phyloP scores from a whole-genome alignment of 2,329 filamentous ascomycete species.

The Periconia sp. region DNA sequence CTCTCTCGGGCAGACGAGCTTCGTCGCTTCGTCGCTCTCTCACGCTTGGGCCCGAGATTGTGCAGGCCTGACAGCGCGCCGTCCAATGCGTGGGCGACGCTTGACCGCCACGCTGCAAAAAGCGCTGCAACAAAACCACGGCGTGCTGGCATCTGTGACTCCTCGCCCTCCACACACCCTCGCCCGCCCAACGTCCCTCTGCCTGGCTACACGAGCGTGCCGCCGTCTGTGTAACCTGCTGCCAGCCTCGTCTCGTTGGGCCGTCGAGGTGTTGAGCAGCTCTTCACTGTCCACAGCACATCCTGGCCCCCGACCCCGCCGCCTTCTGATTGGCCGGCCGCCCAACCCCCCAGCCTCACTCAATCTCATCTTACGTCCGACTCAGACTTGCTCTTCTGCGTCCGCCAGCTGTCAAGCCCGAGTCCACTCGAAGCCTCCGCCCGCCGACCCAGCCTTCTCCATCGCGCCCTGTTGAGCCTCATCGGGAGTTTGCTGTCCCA shows the following conservation, averaged over 20 bases:
- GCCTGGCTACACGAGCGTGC: no score
- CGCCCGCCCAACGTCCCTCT: no score
- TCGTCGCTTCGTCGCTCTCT: conserved; percentile 17
- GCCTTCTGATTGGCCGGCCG: conserved; percentile 24
- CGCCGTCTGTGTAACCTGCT: conserved; percentile 4
- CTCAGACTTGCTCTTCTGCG: conserved; percentile 19
- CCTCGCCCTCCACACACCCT: not conserved
- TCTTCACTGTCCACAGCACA: not conserved
- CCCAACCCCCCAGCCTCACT: conserved; percentile 8
- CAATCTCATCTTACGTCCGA: conserved; percentile 21
- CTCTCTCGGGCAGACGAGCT: conserved; percentile 26
- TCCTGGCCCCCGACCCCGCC: not conserved
- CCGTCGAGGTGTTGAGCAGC: no score
- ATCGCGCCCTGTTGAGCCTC: conserved; percentile 28
- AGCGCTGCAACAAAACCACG: conserved; percentile 1
- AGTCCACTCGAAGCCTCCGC: conserved; percentile 10
- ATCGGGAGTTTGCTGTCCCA: conserved; percentile 5
- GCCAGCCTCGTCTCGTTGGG: conserved; percentile 8
- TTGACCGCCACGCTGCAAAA: conserved; percentile 35
- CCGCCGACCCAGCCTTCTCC: conserved; percentile 6
- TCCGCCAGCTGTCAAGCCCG: conserved; percentile 16
- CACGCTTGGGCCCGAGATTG: conserved; percentile 23
- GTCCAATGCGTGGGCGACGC: conserved; percentile 21
- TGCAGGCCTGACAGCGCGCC: conserved; percentile 19
- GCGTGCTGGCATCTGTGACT: conserved; percentile 2